These are phyloP conservation scores for Groenewaldozyma auringiensis DNA, from an alignment of 1,139 yeast genomes.

Conservation along the genomic window DNA sequence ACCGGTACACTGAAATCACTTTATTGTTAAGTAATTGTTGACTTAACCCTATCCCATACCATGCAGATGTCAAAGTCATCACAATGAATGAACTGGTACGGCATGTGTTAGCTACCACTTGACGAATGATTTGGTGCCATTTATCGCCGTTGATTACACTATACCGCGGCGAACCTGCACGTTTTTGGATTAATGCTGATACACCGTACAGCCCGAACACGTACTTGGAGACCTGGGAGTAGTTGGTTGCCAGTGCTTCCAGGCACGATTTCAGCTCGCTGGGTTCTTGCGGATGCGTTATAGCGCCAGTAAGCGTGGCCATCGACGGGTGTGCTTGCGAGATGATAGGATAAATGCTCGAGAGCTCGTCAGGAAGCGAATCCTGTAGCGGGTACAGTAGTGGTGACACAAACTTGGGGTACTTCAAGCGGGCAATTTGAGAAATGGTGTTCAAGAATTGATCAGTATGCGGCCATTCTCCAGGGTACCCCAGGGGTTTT, in stretches of 20 bases:
- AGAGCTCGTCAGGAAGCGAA: slow-evolving; percentile 22
- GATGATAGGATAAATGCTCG: slow-evolving; percentile 27
- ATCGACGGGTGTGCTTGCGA: slow-evolving; percentile 34
- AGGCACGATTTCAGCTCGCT: slow-evolving; percentile 25
- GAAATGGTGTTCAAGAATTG: slow-evolving; percentile 29
- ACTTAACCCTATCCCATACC: slow-evolving; percentile 36
- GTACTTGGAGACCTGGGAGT: slow-evolving; percentile 24
- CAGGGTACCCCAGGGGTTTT: slow-evolving; percentile 27
- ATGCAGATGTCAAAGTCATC: slow-evolving; percentile 33
- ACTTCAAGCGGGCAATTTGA: slow-evolving; percentile 25
- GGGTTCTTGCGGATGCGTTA: slow-evolving; percentile 32
- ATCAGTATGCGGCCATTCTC: slow-evolving; percentile 29
- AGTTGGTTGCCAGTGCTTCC: slow-evolving; percentile 24
- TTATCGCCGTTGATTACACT: neutral
- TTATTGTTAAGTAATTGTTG: slow-evolving; percentile 28
- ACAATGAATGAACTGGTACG: slow-evolving; percentile 31
- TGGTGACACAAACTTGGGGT: slow-evolving; percentile 34
- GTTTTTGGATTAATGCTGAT: slow-evolving; percentile 15
- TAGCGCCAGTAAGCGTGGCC: slow-evolving; percentile 31
- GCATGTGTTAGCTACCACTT: slow-evolving; percentile 21
- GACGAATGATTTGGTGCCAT: slow-evolving; percentile 5
- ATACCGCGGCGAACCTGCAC: slow-evolving; percentile 4
- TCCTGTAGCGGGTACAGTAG: slow-evolving; percentile 26
- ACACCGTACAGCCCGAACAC: slow-evolving; percentile 28
- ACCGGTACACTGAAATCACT: slow-evolving; percentile 29